A percentile compares a stretch with the other conserved stretches of the same genome.
Evolutionary conservation across 148 eudicot species (phyloP).

Genomic region (Chenopodium berlandieri): DNA sequence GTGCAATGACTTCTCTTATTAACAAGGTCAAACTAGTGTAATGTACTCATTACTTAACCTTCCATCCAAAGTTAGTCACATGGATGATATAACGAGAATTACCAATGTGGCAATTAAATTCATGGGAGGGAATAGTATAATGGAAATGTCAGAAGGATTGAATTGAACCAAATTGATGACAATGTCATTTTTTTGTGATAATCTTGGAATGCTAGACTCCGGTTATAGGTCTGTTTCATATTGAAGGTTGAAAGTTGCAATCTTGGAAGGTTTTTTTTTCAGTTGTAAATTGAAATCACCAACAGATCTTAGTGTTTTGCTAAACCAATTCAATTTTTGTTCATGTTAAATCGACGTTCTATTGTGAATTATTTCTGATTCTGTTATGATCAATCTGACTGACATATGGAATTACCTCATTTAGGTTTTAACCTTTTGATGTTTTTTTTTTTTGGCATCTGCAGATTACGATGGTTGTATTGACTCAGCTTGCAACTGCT

Average conservation of each 20-base stretch:
- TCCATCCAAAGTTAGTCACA: too few species aligned
- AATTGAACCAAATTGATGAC: neutral
- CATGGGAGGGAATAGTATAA: neutral
- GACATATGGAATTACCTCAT: neutral
- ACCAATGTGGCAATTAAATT: too few species aligned
- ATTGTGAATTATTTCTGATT: neutral
- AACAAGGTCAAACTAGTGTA: neutral
- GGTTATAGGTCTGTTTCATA: neutral
- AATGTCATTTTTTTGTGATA: neutral
- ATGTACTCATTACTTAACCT: too few species aligned
- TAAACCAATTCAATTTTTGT: neutral
- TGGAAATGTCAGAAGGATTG: neutral
- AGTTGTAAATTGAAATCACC: neutral
- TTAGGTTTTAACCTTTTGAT: neutral
- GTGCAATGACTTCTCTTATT: neutral
- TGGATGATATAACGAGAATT: neutral
- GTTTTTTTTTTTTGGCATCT: neutral
- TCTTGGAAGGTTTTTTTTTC: neutral
- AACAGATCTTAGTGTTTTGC: neutral
- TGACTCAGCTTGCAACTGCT: conserved; percentile 82
- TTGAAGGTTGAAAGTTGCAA: neutral
- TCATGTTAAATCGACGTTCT: neutral
- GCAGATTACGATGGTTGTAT: conserved; percentile 73
- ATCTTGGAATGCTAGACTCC: neutral
- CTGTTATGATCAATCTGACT: neutral